Conservation (phyloP, 176 grass and related monocot genomes). For the Hyparrhenia diplandra region DNA sequence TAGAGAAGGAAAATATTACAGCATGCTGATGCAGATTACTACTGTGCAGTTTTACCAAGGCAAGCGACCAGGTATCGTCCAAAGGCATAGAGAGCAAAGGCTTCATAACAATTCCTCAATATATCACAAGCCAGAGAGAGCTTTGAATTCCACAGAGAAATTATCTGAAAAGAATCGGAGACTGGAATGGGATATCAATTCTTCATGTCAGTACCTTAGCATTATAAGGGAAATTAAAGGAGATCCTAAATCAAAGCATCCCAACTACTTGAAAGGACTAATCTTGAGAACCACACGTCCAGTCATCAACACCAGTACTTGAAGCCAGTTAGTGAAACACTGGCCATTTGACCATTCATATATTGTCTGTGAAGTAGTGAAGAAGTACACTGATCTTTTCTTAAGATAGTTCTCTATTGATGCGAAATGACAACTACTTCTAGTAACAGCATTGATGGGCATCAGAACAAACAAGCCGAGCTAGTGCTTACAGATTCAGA, state of each 20-base stretch:
- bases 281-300: neutral
- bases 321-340: neutral
- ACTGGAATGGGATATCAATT: conserved; percentile 25
- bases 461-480: neutral
- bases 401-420: neutral
- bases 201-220: neutral
- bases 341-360: neutral
- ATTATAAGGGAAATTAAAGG: neutral
- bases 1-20: neutral
- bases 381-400: neutral
- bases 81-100: conserved; percentile 89
- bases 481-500: conserved; percentile 70
- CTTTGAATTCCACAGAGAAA: conserved; percentile 68
- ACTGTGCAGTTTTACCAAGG: conserved; percentile 54
- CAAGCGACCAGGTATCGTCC: conserved; percentile 84
- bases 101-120: conserved; percentile 86
- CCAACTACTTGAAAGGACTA: neutral
- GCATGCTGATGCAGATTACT: neutral
- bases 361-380: neutral
- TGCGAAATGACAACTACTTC: neutral
- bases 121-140: conserved; percentile 88
- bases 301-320: neutral
- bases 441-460: neutral
- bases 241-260: neutral
- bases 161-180: conserved; percentile 48